Evolutionary conservation across 768 basidiomycete species (phyloP).

Genomic region (Stropharia rugosoannulata): DNA sequence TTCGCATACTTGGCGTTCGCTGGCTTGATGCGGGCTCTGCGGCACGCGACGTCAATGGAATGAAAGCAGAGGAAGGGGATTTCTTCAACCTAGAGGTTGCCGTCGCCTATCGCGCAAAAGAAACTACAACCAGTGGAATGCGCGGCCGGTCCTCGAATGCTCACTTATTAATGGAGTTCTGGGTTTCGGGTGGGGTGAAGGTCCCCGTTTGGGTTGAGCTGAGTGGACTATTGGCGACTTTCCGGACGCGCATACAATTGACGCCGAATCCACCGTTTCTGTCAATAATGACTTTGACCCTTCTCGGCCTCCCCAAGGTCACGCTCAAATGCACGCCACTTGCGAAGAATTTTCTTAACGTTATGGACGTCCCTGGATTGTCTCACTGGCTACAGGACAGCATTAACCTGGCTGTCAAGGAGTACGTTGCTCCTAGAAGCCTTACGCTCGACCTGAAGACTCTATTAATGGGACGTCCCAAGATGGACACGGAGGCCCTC

Average conservation of each 20-base stretch:
- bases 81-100: conserved; percentile 71
- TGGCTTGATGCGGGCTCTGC: conserved; percentile 36
- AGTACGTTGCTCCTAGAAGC: conserved; percentile 71
- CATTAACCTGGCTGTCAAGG: conserved; percentile 59
- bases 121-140: conserved; percentile 35
- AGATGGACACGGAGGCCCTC: conserved; percentile 62
- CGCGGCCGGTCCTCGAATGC: conserved; percentile 53
- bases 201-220: conserved; percentile 73
- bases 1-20: conserved; percentile 69
- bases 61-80: conserved; percentile 41
- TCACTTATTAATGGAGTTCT: conserved; percentile 71
- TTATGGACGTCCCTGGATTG: conserved; percentile 76
- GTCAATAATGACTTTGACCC: conserved; percentile 48
- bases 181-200: conserved; percentile 42
- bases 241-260: conserved; percentile 68
- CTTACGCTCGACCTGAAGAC: conserved; percentile 69
- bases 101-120: conserved; percentile 61
- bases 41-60: conserved; percentile 25
- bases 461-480: conserved; percentile 56
- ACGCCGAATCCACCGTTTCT: conserved; percentile 69
- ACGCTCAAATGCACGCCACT: conserved; percentile 67
- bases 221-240: conserved; percentile 60
- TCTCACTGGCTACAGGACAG: conserved; percentile 66
- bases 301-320: conserved; percentile 71
- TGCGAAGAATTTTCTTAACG: conserved; percentile 60